Evolutionary conservation across 2,329 filamentous ascomycete genomes (phyloP).

Genomic region (Claviceps pazoutovae): DNA sequence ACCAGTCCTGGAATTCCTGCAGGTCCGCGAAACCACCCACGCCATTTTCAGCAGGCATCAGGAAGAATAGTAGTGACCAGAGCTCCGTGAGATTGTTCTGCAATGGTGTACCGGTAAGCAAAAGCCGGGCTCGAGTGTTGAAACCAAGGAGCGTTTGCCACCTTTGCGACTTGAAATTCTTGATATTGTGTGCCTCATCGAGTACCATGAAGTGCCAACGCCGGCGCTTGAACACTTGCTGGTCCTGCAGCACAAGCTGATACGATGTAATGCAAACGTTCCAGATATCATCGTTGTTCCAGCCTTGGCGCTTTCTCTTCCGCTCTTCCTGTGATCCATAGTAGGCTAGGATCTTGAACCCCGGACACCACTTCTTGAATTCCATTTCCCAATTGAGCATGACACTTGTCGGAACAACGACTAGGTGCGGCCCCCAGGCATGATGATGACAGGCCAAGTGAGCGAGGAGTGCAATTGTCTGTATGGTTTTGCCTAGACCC

Average conservation of each 20-base stretch:
- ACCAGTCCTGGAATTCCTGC: constrained; percentile 93
- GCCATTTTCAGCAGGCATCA: constrained; percentile 83
- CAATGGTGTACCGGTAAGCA: constrained; percentile 86
- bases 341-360: constrained; percentile 95
- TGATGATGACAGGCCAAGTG: constrained; percentile 83
- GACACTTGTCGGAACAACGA: constrained; percentile 93
- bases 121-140: constrained; percentile 72
- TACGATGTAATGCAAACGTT: constrained; percentile 98
- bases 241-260: constrained; percentile 86
- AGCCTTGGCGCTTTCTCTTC: constrained; percentile 78
- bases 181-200: constrained; percentile 98
- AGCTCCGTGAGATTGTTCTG: constrained; percentile 95
- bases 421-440: constrained; percentile 90
- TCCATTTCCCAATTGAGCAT: constrained; percentile 99
- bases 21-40: constrained; percentile 85
- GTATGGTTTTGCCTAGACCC: constrained; percentile 96
- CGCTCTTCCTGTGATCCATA: constrained; percentile 91
- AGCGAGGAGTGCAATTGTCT: constrained; percentile 86
- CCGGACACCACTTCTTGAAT: constrained; percentile 97
- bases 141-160: constrained; percentile 95
- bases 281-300: constrained; percentile 87
- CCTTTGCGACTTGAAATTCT: constrained; percentile 94
- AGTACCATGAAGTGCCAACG: constrained; percentile 97
- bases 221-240: constrained; percentile 82
- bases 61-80: constrained; percentile 92